Base-by-base conservation (phyloP, 1,284 basidiomycete species). In the Leccinum subrobustum region DNA sequence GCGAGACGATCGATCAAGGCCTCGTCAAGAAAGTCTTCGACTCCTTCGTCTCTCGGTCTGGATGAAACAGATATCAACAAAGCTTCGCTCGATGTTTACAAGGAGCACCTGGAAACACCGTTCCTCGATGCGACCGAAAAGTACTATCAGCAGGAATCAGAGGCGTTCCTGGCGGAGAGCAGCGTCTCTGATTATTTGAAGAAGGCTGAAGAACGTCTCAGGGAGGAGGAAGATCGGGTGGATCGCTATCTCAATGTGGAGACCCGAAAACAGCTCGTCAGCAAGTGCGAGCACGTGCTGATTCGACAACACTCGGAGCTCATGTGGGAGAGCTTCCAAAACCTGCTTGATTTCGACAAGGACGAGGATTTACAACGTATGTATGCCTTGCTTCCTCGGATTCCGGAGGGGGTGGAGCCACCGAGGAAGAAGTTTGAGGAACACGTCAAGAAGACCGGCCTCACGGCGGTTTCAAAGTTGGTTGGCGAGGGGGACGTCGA, bases 21-120 rank as follows among this genome's bases (percentile, higher is more conserved):
- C 83, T 99, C 25, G 87, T 99, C 67, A 98, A 98, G 81, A 95
- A 93, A 74, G 94, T 98, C 67, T 89, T 99, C 63, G 95, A 98
- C 72, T 96, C 94, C 27, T 95, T 98, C 70, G 95, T 99, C 47
- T 96, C 95, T 1, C 87, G 25, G 25, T 6, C 82, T 99, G 57
- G 96, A 99, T 74, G 92, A 93, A 68, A 80, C 83, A 60, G 96
- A 99, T 75, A 86, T 90, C 70, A 94, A 95, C 82, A 93, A 93
- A 66, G 90, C 91, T 59, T 95, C 93, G 63, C 88, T 98, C 56
- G 96, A 98, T 64, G 90, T 98, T n/a, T 99, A 99, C 84, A 90
- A 88, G 72, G 88, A 92, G 60, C 89, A 94, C 70, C 95, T 99
- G 76, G 95, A 99, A 76, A 78, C 76, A 1, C 90, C 93, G 4